phyloP scores from a whole-genome alignment of 1,139 yeast species.

The Saccharomyces hybrid region DNA sequence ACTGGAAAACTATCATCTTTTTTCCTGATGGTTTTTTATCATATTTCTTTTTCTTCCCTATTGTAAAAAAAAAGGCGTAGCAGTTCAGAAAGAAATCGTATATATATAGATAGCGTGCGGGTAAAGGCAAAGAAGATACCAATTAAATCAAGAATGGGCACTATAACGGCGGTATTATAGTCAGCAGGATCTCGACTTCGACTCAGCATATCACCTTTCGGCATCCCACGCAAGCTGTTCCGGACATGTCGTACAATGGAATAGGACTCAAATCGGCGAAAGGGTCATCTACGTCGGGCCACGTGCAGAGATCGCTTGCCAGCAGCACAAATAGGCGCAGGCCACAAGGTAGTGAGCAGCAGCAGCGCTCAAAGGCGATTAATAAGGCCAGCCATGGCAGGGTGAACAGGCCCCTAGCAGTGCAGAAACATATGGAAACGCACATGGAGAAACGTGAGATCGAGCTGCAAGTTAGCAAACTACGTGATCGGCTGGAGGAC shows the following conservation, averaged over 20 bases:
- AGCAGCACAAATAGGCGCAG: conserved; percentile 4
- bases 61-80: neutral
- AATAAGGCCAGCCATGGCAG: neutral
- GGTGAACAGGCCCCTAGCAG: neutral
- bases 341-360: neutral
- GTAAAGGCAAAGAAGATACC: neutral
- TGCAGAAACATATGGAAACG: conserved; percentile 6
- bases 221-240: neutral
- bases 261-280: conserved; percentile 29
- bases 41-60: neutral
- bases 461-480: conserved; percentile 21
- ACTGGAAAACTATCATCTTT: neutral
- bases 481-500: conserved; percentile 22
- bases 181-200: neutral
- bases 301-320: conserved; percentile 24
- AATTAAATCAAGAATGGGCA: neutral
- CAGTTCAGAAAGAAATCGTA: neutral
- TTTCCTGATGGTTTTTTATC: neutral
- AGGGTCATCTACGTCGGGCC: conserved; percentile 31
- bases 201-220: neutral
- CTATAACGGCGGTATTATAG: neutral
- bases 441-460: conserved; percentile 14
- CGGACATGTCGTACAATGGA: conserved; percentile 22
- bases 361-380: neutral
- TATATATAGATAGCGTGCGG: neutral